Base-by-base conservation (phyloP, 495 filamentous ascomycete species). In the Thermothielavioides terrestris region DNA sequence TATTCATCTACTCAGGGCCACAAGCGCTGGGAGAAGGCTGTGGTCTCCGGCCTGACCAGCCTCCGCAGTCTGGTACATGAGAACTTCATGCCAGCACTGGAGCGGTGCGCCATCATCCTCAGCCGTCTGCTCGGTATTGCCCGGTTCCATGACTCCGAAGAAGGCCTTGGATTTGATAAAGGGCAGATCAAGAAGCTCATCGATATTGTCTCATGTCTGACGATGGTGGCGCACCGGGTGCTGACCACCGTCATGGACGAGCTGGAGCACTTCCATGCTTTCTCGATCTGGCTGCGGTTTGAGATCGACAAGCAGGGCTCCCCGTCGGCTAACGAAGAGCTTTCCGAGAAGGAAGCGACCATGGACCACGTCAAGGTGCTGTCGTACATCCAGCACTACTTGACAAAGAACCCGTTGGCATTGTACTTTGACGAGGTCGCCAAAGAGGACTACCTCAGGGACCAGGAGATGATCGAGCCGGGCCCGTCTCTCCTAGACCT, bases 1-100 rank as follows among this genome's bases (percentile, higher is more conserved):
- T 4, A 11, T 25, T 2, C n/a, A n/a, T n/a, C n/a, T n/a, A n/a
- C n/a, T n/a, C 50, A 94, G 88, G 89, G 89, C 3, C 87, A 95
- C 58, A 96, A 95, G 66, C 77, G 92, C 47, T 98, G 92, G 92
- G 89, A 96, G 42, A 90, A 92, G 60, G 83, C 87, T 15, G 82
- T 92, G 17, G 73, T 77, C 2, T 76, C 72, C 27, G 89, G 88
- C 4, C 84, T 94, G 22, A 80, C 86, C 44, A 85, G 77, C 46
- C 77, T 98, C 9, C 80, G 87, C 18, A 75, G 80, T 40, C 69
- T 95, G 22, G 78, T 85, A 0, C 90, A 95, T 59, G 83, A 95
- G 59, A 87, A 87, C 61, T 79, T 96, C 32, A 72, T 96, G 6
- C 91, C 91, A 1, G 89, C 89, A 0, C 66, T 96, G 9, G 88